Evolutionary conservation across 2,329 filamentous ascomycete species (phyloP), one percentile per base, ranked within the genome.

Genomic region (Neofusicoccum laricinum): DNA sequence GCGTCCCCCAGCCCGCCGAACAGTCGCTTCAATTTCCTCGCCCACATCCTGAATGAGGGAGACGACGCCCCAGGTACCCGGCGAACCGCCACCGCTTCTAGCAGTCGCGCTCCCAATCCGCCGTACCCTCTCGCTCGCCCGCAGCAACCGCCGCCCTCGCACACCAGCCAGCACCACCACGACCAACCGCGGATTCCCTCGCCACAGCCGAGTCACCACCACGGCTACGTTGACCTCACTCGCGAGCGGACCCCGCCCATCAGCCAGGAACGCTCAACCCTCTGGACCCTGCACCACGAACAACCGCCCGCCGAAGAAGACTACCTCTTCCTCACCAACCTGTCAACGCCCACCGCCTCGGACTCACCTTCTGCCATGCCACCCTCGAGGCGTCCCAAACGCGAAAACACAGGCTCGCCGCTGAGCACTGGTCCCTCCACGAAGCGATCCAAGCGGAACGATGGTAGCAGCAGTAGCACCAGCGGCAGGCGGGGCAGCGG

Each of bases 221-320:
- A 75, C 63, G 74, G 73, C 65, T 77, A 75, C 59, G 75, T 77
- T 61, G 75, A 77, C 69, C 69, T 77, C 19, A 64, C 66, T 19
- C 58, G 51, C 51, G 66, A 65, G 41, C 46, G 40, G 4, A 55
- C 66, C 6, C 62, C 64, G 1, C 64, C 66, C 5, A 45, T 64
- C 2, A 58, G 51, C 43, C 51, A 64, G 34, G 55, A 65, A 48
- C 58, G 55, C 43, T 65, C 63, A 3, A 62, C 63, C 19, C 38
- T 65, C 6, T 25, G 40, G 11, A 43, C 38, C 36, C 46, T 62
- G 32, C 49, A 46, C 19, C 41, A 40, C 50, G 10, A 40, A 7
- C 36, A 21, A 7, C 19, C 36, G 34, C 14, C 53, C 21, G 38
- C 34, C 53, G 51, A 55, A 30, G 25, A 14, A 12, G 55, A 15